A percentile compares a stretch with the other conserved stretches of the same genome.
Evolutionary conservation across 352 stramenopile species (phyloP).

Genomic region (Blastocystis sp.): DNA sequence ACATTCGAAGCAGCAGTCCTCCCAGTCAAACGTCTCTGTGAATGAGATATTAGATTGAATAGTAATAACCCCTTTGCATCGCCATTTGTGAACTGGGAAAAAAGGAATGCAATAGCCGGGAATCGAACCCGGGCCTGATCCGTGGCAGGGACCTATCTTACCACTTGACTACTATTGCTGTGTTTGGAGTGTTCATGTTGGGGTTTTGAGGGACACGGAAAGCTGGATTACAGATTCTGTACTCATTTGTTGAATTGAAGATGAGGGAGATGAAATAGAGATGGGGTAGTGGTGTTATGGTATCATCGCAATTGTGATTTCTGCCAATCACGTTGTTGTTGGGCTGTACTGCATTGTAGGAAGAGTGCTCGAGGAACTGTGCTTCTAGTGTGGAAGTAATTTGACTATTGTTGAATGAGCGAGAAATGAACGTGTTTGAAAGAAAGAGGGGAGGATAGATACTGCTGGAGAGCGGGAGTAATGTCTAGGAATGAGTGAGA

Average conservation of each 20-base stretch:
- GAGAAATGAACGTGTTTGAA: too few species aligned
- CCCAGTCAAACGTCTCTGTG: background rate
- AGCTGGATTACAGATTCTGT: background rate
- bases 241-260: background rate
- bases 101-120: background rate
- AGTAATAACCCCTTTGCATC: too few species aligned
- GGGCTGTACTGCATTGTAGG: background rate
- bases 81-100: background rate
- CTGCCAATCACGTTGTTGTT: background rate
- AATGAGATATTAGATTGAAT: background rate
- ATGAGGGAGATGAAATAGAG: background rate
- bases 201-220: background rate
- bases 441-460: too few species aligned
- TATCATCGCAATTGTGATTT: background rate
- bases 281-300: too few species aligned
- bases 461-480: too few species aligned
- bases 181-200: background rate
- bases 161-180: constrained; percentile 62
- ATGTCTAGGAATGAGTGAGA: too few species aligned
- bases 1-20: background rate
- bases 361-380: too few species aligned
- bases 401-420: too few species aligned
- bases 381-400: too few species aligned
- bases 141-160: constrained; percentile 65
- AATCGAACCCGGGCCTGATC: constrained; percentile 50